Evolutionary conservation across 176 grass and related monocot species (phyloP), one percentile per base, ranked within the genome.

Genomic region (Musa itinerans): DNA sequence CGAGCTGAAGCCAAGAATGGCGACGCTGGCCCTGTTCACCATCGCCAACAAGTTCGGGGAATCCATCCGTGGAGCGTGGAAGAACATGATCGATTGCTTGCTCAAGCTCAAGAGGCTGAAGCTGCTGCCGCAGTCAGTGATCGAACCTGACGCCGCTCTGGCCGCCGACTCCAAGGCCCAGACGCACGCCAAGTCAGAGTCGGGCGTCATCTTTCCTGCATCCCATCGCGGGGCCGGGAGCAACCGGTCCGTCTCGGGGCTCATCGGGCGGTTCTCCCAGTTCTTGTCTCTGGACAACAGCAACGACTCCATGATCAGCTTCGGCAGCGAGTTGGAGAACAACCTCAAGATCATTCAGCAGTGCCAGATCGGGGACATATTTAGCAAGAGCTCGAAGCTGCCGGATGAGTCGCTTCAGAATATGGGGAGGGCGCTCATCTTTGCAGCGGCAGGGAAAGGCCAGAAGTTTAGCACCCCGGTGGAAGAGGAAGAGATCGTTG

Each of bases 61-160:
- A 56, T 91, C 90, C 0, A 69, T 93, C 20, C 84, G 82, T 8
- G 90, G 90, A 20, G 88, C 94, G 0, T 96, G 90, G 88, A 98
- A 85, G 84, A 98, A 93, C 79, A 73, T 93, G 53, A 54, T 91
- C 19, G 90, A 98, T 19, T 98, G 94, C 88, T 58, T 98, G 68
- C 86, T 93, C 72, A 98, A 98, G 84, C 94, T 98, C 82, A 98
- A 85, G 86, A 74, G 90, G 1, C 83, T 98, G 74, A 93, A 91
- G 85, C 76, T 98, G 67, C 77, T 93, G 13, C 90, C 90, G 5
- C 82, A 78, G 17, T 89, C 89, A 0, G 75, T 81, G 21, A 66
- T 93, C 69, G 85, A 90, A 17, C 74, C 80, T 8, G 89, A 71
- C 68, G 81, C 53, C 66, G 24, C 55, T 23, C 7, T 59, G 10